Evolutionary conservation across 163 green algal genomes (phyloP).

Genomic region (Picocystis sp.): DNA sequence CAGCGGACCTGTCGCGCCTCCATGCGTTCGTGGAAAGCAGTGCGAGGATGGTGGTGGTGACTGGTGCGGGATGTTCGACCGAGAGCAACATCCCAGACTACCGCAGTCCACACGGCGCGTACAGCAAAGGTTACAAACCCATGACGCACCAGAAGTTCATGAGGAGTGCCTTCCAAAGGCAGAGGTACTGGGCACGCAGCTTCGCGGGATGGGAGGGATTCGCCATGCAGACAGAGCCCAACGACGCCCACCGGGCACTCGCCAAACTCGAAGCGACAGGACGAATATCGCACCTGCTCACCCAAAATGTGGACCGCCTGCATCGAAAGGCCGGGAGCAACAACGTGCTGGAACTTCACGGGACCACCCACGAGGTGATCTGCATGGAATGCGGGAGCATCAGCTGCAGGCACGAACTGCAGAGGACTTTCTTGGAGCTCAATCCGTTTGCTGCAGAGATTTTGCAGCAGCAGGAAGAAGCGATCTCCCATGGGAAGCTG

Average conservation of each 20-base stretch:
- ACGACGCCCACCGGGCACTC: conserved; percentile 42
- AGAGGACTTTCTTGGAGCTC: conserved; percentile 30
- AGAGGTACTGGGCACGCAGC: conserved; percentile 59
- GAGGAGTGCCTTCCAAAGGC: conserved; percentile 21
- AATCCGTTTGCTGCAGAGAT: conserved; percentile 26
- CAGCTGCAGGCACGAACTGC: conserved; percentile 27
- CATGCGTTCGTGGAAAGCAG: conserved; percentile 3
- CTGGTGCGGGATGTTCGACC: conserved; percentile 49
- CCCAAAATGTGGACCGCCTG: conserved; percentile 76
- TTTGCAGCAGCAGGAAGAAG: too few relatives aligned
- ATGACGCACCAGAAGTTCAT: conserved; percentile 83
- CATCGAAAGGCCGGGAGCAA: conserved; percentile 44
- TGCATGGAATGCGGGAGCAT: conserved; percentile 42
- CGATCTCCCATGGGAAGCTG: too few relatives aligned
- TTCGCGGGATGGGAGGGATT: conserved; percentile 70
- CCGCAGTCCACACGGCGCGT: conserved; percentile 50
- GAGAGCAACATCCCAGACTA: conserved; percentile 75
- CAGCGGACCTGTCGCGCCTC: too few relatives aligned
- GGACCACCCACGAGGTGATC: conserved; percentile 51
- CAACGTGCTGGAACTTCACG: conserved; percentile 66
- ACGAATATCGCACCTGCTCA: conserved; percentile 27
- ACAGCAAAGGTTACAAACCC: conserved; percentile 61
- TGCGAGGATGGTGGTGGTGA: conserved; percentile 17
- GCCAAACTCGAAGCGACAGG: conserved; percentile 33
- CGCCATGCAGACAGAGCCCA: conserved; percentile 27